Base-by-base conservation (phyloP, 108 stramenopile species). In the Seminavis robusta region DNA sequence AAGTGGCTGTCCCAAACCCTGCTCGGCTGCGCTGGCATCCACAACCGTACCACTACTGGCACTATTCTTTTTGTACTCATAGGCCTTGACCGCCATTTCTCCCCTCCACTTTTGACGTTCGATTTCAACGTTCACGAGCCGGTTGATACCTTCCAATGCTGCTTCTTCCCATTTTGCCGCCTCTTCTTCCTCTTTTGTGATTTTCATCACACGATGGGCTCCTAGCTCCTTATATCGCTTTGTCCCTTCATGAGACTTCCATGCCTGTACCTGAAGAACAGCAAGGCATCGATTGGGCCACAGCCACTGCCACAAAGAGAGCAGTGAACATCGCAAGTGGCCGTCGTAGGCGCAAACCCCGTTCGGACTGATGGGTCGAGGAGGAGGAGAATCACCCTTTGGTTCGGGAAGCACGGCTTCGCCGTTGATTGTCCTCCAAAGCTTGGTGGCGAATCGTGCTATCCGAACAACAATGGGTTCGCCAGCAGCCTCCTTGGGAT, bases 341-440 rank as follows among this genome's bases (percentile, higher is more conserved):
- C 80, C 56, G 61, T 89, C 88, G 41, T 74, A 55, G 13, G 86
- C 77, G 47, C 87, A 89, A 16, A 87, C 73, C 19, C 86, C 85
- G 7, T 21, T 0, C 25, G 31, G 8, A 9, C 44, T 9, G 30
- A 27, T 33, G 17, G 23, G n/a, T 26, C 39, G 43, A 17, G 48
- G 21, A 59, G 6, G 23, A 15, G 27, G 21, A 52, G 20, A 31
- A 16, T 41, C 36, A 10, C 31, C 16, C n/a, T n/a, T n/a, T n/a
- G n/a, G n/a, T n/a, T n/a, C n/a, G n/a, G n/a, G n/a, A n/a, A n/a
- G n/a, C n/a, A n/a, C n/a, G n/a, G n/a, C n/a, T 53, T 93, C 86
- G 52, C 91, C 91, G 61, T 93, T 93, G 11, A 89, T 89, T 19
- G 81, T 89, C 33, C 91, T 50, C 91, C 91, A 93, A 30, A 93